Conservation (phyloP, 805 yeast genomes). For the Wickerhamiella vanderwaltii region DNA sequence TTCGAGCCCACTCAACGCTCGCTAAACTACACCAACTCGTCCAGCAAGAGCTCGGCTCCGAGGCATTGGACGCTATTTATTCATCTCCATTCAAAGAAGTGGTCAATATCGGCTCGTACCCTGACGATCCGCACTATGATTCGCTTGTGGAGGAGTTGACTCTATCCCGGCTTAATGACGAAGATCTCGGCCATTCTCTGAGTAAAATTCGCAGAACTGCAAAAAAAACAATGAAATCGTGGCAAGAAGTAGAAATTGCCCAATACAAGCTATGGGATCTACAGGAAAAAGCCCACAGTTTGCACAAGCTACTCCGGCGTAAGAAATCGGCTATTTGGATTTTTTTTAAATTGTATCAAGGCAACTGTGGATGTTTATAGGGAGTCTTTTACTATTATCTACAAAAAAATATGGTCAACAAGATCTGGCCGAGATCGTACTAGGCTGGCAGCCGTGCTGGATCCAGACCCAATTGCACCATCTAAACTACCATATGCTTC, state of each 20-base stretch:
- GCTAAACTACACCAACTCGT: neutral
- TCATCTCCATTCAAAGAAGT: neutral
- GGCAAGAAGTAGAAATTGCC: neutral
- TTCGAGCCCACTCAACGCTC: conserved; percentile 3
- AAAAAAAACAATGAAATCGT: neutral
- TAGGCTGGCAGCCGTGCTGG: conserved; percentile 18
- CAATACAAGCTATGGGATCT: neutral
- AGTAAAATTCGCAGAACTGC: neutral
- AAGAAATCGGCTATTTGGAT: neutral
- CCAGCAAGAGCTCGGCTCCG: neutral
- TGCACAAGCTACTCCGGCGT: neutral
- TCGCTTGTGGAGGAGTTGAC: neutral
- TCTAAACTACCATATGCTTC: conserved; percentile 16
- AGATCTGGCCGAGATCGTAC: conserved; percentile 8
- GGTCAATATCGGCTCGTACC: neutral
- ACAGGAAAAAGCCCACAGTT: neutral
- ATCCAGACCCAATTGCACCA: conserved; percentile 19
- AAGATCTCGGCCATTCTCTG: neutral
- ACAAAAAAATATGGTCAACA: neutral
- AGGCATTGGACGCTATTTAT: neutral
- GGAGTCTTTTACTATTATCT: neutral
- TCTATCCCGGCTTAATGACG: neutral
- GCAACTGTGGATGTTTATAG: neutral
- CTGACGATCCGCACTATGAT: neutral
- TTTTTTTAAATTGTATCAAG: neutral